Conservation (phyloP, 176 grass and related monocot species). For the Phragmites australis region DNA sequence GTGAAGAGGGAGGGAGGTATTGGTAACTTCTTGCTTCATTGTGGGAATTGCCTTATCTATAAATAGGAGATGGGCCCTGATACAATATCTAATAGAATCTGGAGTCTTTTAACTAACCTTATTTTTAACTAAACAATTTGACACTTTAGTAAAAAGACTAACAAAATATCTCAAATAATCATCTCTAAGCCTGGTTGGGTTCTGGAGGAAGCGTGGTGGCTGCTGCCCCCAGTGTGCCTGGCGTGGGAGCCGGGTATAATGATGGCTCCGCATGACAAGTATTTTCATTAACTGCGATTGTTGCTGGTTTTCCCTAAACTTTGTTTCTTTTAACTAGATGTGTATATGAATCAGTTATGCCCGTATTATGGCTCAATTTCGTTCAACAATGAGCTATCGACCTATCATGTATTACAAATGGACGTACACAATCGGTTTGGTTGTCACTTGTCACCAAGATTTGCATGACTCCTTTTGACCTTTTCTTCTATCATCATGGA, state of each 20-base stretch:
- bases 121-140: slow-evolving; percentile 1
- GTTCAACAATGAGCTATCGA: not conserved
- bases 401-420: slow-evolving; percentile 6
- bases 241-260: not conserved
- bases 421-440: not conserved
- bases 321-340: not conserved
- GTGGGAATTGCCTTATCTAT: not conserved
- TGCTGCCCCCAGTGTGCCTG: not conserved
- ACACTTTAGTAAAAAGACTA: too few relatives aligned
- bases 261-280: not conserved
- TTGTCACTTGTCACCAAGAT: not conserved
- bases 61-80: too few relatives aligned
- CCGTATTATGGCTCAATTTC: not conserved
- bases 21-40: not conserved
- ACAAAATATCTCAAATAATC: not conserved
- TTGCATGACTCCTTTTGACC: not conserved
- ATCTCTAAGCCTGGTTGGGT: not conserved
- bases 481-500: not conserved
- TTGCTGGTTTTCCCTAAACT: not conserved
- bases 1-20: not conserved
- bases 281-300: slow-evolving; percentile 7
- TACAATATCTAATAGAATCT: not conserved
- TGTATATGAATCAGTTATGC: not conserved
- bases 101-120: not conserved
- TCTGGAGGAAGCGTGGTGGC: not conserved